Evolutionary conservation across 2,329 filamentous ascomycete genomes (phyloP).

Genomic region (Fusarium nelsonii): DNA sequence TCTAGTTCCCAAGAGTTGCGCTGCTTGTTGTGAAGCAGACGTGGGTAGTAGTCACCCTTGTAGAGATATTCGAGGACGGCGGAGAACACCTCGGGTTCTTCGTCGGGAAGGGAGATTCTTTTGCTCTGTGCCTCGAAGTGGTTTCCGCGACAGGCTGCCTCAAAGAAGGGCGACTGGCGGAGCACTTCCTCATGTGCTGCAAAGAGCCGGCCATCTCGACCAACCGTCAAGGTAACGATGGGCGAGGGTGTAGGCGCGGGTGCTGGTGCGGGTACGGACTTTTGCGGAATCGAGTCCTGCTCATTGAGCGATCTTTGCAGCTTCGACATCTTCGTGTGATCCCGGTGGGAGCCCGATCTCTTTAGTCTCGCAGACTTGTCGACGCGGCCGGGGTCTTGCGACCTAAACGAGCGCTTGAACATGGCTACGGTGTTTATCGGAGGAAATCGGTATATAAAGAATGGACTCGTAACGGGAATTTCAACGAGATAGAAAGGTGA

Average conservation of each 20-base stretch:
- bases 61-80: slow-evolving; percentile 96
- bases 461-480: slow-evolving; percentile 45
- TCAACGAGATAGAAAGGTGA: slow-evolving; percentile 20
- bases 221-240: slow-evolving; percentile 89
- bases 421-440: slow-evolving; percentile 65
- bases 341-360: slow-evolving; percentile 68
- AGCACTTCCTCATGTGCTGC: slow-evolving; percentile 95
- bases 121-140: slow-evolving; percentile 81
- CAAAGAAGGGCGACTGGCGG: slow-evolving; percentile 86
- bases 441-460: slow-evolving; percentile 44
- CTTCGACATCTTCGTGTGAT: slow-evolving; percentile 84
- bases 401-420: slow-evolving; percentile 93
- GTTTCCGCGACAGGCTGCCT: slow-evolving; percentile 76
- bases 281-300: slow-evolving; percentile 55
- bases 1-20: slow-evolving; percentile 92
- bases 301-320: slow-evolving; percentile 84
- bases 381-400: slow-evolving; percentile 78
- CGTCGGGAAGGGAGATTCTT: slow-evolving; percentile 78
- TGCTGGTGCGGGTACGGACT: slow-evolving; percentile 32
- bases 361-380: slow-evolving; percentile 90
- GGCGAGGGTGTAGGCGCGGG: slow-evolving; percentile 65
- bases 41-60: slow-evolving; percentile 95
- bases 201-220: slow-evolving; percentile 87
- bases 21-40: slow-evolving; percentile 87
- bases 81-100: slow-evolving; percentile 93